phyloP scores from a whole-genome alignment of 495 filamentous ascomycete species.

The Annulohypoxylon stygium region DNA sequence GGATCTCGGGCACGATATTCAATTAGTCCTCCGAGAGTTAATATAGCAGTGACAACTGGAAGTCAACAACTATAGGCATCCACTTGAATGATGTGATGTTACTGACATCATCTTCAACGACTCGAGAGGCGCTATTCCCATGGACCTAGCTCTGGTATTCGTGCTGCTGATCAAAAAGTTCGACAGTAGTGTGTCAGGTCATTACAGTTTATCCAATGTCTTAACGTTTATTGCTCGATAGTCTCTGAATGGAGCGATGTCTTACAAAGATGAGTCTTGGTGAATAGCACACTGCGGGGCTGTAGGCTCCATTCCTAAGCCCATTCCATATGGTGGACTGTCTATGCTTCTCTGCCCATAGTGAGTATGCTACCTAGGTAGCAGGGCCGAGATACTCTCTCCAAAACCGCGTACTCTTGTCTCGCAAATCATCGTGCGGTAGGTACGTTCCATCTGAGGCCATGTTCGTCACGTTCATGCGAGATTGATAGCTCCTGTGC shows the following conservation, averaged over 20 bases:
- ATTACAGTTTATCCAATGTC: constrained; percentile 39
- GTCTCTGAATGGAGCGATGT: constrained; percentile 36
- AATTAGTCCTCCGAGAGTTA: not conserved
- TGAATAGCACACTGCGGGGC: constrained; percentile 44
- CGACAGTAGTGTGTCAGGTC: constrained; percentile 16
- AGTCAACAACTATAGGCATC: not conserved
- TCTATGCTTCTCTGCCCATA: constrained; percentile 12
- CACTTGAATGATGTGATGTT: not conserved
- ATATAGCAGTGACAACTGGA: constrained; percentile 1
- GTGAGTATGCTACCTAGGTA: constrained; percentile 18
- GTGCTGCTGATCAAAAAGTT: constrained; percentile 7
- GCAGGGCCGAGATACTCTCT: constrained; percentile 13
- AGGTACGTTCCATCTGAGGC: constrained; percentile 35
- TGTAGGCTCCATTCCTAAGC: constrained; percentile 39
- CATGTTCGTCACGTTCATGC: constrained; percentile 23
- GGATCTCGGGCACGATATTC: not conserved
- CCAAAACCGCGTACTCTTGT: constrained; percentile 28
- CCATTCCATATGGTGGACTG: constrained; percentile 40
- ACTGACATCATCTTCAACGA: constrained; percentile 30
- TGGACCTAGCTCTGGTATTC: not conserved
- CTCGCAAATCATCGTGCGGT: constrained; percentile 27
- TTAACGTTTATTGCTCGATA: constrained; percentile 47
- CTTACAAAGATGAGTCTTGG: constrained; percentile 36
- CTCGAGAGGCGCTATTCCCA: constrained; percentile 15
- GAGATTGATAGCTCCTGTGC: constrained; percentile 34